Evolutionary conservation across 140 eudicot genomes (phyloP).

Genomic region (Bidens hawaiensis): DNA sequence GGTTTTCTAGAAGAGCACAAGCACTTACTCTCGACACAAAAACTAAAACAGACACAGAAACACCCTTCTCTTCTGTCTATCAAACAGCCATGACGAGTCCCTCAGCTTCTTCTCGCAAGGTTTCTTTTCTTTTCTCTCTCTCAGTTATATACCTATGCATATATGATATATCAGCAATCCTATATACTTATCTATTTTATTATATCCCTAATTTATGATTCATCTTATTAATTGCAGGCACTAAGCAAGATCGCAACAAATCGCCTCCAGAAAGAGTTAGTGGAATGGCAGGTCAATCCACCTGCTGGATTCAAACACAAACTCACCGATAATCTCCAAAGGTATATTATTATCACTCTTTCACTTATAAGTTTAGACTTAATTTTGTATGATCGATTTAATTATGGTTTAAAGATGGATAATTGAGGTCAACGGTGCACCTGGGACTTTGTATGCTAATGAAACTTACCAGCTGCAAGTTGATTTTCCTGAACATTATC

Average conservation of each 20-base stretch:
- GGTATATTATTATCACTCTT: slow-evolving; percentile 16
- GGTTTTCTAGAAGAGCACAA: no score
- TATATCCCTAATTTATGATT: no score
- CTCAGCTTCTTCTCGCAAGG: slow-evolving; percentile 71
- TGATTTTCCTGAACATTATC: slow-evolving; percentile 90
- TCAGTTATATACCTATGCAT: not conserved
- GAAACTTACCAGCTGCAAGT: slow-evolving; percentile 79
- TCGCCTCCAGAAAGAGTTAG: slow-evolving; percentile 77
- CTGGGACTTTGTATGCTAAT: slow-evolving; percentile 65
- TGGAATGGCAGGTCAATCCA: slow-evolving; percentile 86
- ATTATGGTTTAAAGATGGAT: slow-evolving; percentile 50
- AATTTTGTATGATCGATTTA: not conserved
- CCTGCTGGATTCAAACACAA: slow-evolving; percentile 81
- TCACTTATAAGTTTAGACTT: no score
- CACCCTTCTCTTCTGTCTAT: slow-evolving; percentile 11
- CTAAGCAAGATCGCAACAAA: slow-evolving; percentile 79
- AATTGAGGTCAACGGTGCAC: slow-evolving; percentile 85
- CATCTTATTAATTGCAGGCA: slow-evolving; percentile 42
- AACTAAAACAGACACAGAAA: not conserved
- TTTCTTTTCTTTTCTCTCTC: slow-evolving; percentile 2
- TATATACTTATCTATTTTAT: no score
- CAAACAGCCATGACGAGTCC: slow-evolving; percentile 50
- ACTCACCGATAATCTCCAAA: slow-evolving; percentile 79
- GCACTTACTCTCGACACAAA: slow-evolving; percentile 21
- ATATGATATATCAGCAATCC: not conserved